A percentile compares a stretch with the other conserved stretches of the same genome.
Conservation (phyloP, 306 rosid genomes). For the Pterocarpus santalinus region DNA sequence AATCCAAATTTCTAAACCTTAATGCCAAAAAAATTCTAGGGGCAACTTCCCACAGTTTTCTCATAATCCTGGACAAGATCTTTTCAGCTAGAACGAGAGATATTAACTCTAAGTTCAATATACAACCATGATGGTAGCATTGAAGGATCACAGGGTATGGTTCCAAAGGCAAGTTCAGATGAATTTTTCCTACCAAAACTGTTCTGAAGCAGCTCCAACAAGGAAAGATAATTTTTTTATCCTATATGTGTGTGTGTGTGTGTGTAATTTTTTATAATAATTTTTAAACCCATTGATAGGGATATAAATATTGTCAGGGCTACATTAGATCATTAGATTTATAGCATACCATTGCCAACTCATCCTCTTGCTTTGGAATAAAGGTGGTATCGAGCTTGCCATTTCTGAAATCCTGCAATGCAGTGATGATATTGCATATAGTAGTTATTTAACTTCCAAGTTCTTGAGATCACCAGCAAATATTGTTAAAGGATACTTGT, state of each 20-base stretch:
- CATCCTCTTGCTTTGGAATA: constrained; percentile 93
- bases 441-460: constrained; percentile 21
- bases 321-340: constrained; percentile 40
- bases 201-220: constrained; percentile 28
- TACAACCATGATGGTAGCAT: not conserved
- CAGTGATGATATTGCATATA: constrained; percentile 16
- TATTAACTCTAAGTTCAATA: constrained; percentile 10
- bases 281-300: constrained; percentile 29
- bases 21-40: not conserved
- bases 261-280: no score
- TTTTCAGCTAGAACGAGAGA: not conserved
- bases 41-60: constrained; percentile 2
- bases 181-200: constrained; percentile 30
- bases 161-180: constrained; percentile 22
- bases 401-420: constrained; percentile 80
- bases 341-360: constrained; percentile 73
- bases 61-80: not conserved
- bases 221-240: constrained; percentile 26
- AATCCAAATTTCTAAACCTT: constrained; percentile 1
- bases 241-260: not conserved
- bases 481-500: constrained; percentile 27
- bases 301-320: not conserved
- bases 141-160: not conserved
- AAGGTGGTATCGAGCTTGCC: constrained; percentile 96
- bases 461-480: constrained; percentile 24